phyloP scores from a whole-genome alignment of 306 rosid species.

The Vicia faba region DNA sequence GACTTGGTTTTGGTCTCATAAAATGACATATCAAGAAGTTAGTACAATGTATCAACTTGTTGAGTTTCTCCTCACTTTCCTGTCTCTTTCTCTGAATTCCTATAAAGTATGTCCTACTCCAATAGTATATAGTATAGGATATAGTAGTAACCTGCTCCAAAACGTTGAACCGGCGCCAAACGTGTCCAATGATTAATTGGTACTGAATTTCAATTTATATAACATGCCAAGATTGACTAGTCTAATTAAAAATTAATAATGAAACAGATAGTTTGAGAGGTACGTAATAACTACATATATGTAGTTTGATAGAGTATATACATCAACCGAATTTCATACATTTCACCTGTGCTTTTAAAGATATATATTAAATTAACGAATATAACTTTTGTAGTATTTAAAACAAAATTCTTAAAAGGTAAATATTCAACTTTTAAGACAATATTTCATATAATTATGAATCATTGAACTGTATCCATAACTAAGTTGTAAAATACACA shows the following conservation, averaged over 20 bases:
- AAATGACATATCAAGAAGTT: conserved; percentile 26
- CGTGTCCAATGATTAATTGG: conserved; percentile 4
- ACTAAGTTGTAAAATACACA: no score
- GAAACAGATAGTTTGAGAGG: conserved; percentile 21
- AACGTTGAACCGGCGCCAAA: not conserved
- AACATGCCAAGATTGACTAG: conserved; percentile 11
- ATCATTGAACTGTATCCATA: no score
- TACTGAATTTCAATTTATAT: not conserved
- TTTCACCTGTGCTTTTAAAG: no score
- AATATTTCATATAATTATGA: no score
- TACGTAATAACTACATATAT: conserved; percentile 10
- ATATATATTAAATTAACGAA: no score
- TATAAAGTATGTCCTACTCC: not conserved
- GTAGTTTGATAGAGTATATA: no score
- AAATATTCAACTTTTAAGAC: no score
- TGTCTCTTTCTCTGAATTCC: not conserved
- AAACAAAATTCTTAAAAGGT: no score
- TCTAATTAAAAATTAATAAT: conserved; percentile 16
- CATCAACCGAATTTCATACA: no score
- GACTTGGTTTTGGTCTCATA: conserved; percentile 19
- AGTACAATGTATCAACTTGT: conserved; percentile 18
- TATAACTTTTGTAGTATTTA: no score
- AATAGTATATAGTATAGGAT: not conserved
- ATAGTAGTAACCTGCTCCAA: not conserved
- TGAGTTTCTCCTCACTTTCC: not conserved